Base-by-base conservation (phyloP, 371 early-diverging fungal species). In the Zopfochytrium polystomum region DNA sequence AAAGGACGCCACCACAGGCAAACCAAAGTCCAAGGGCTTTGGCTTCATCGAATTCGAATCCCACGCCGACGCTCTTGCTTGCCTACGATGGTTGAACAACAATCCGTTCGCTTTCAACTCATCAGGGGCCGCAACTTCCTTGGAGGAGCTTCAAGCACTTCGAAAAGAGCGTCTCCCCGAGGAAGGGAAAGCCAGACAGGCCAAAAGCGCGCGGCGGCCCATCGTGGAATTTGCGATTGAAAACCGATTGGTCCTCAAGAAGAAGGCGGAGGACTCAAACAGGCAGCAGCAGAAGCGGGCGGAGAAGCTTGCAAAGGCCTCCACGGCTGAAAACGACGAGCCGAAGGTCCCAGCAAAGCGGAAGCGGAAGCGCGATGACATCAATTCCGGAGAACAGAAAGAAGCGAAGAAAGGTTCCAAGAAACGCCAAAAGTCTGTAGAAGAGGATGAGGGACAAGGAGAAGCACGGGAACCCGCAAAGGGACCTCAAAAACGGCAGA, bases 201-300 rank as follows among this genome's bases (percentile, higher is more conserved):
- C 61, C 32, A 53, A 60, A 47, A 73, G 69, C 43, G 67, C 65
- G 29, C 84, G 64, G 32, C 55, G 75, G 3, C 79, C 75, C 5
- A 78, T 79, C 67, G 94, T 95, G 25, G 95, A 96, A 76, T 96
- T 96, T 70, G 85, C 96, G 0, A 73, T 95, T 30, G 97, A 96
- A 74, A 95, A 96, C 70, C 80, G 80, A 33, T 80, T 86, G 44
- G 84, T 95, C 13, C 63, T 91, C 48, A 88, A 88, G 73, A 74
- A 83, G 58, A 80, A 91, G 31, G 73, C 76, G 26, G 84, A 83
- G 47, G 76, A 80, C 35, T 67, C 68, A 32, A 48, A 45, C 53
- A 59, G 60, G 52, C 38, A 65, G 23, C 35, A 47, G 48, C 43
- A 23, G 55, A 38, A 44, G 29, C 23, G 26, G 29, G 43, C 52